Evolutionary conservation across 345 rosid genomes (phyloP).

Genomic region (Rubroshorea leprosula): DNA sequence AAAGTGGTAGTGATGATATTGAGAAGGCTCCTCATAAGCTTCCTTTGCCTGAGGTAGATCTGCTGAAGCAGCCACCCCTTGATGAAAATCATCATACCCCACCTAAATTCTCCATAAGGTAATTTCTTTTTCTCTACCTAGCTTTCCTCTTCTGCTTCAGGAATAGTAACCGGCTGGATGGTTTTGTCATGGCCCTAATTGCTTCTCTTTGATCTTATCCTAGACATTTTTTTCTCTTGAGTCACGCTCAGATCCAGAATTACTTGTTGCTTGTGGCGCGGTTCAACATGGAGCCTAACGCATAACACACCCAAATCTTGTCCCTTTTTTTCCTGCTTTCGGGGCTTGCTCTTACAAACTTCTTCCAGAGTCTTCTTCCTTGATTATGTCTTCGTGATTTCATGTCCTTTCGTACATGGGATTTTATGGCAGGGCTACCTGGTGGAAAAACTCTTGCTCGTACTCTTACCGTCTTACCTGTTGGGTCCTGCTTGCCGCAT

Average conservation of each 20-base stretch:
- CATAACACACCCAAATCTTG: slow-evolving; percentile 22
- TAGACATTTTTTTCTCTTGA: slow-evolving; percentile 21
- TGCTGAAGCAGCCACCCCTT: slow-evolving; percentile 27
- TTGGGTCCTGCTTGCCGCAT: slow-evolving; percentile 10
- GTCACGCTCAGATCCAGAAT: slow-evolving; percentile 42
- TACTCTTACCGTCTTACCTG: slow-evolving; percentile 10
- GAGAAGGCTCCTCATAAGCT: slow-evolving; percentile 38
- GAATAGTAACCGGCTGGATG: slow-evolving; percentile 18
- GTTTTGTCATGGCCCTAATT: slow-evolving; percentile 16
- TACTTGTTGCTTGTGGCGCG: slow-evolving; percentile 21
- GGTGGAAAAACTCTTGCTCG: neutral
- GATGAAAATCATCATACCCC: slow-evolving; percentile 16
- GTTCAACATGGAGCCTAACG: slow-evolving; percentile 33
- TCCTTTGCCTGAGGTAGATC: slow-evolving; percentile 43
- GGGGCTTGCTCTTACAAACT: slow-evolving; percentile 17
- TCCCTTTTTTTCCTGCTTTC: slow-evolving; percentile 20
- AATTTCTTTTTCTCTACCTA: slow-evolving; percentile 6
- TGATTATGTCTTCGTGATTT: slow-evolving; percentile 24
- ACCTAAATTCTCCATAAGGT: slow-evolving; percentile 82
- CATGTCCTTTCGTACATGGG: slow-evolving; percentile 23
- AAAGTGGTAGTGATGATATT: slow-evolving; percentile 26
- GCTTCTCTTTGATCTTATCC: slow-evolving; percentile 25
- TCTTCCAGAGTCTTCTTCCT: slow-evolving; percentile 16
- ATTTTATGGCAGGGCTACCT: slow-evolving; percentile 2
- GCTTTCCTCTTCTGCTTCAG: slow-evolving; percentile 10